Base-by-base conservation (phyloP, 352 stramenopile species). In the Phytophthora pistaciae region DNA sequence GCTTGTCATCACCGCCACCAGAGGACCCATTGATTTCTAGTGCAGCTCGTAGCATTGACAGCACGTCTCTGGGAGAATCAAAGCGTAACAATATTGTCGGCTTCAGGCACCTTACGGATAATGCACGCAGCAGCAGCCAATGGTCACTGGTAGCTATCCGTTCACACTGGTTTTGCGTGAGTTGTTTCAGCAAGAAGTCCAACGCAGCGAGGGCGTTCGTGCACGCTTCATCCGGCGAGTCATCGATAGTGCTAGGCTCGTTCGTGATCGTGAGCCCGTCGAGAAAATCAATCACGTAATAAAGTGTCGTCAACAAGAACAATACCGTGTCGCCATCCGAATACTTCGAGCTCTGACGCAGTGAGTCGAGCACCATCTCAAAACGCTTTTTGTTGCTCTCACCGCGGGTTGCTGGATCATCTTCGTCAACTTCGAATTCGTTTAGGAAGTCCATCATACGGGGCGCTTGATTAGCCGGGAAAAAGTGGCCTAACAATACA, bases 81-180 rank as follows among this genome's bases (percentile, higher is more conserved):
- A 91, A 91, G 6, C 89, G 73, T 5, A 93, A 67, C 49, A 93
- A 64, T 27, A 84, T 81, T 20, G 70, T 79, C 27, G 82, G 80
- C 29, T 91, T 69, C 20, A 93, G 50, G 29, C 80, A 85, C 18
- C 55, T 67, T 21, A 86, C 44, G 9, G 72, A 86, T 56, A 79
- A 70, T 20, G 59, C 79, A 38, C 70, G 66, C 18, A 90, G 49
- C 63, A 90, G 27, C n/a, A 75, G 59, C 5, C 27, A 29, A 44
- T 78, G 62, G 2, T 64, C 59, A 42, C 25, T 54, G 9, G 64
- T 68, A 48, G 29, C 61, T 21, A 72, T 20, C 27, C 54, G 53
- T 5, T 66, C 48, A n/a, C 55, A 59, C 9, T 66, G 56, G 13
- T 67, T 76, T 3, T 71, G 48, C 10, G 62, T 72, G 14, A 88